Conservation (phyloP, 2,329 filamentous ascomycete genomes). For the Penicillium sp. region DNA sequence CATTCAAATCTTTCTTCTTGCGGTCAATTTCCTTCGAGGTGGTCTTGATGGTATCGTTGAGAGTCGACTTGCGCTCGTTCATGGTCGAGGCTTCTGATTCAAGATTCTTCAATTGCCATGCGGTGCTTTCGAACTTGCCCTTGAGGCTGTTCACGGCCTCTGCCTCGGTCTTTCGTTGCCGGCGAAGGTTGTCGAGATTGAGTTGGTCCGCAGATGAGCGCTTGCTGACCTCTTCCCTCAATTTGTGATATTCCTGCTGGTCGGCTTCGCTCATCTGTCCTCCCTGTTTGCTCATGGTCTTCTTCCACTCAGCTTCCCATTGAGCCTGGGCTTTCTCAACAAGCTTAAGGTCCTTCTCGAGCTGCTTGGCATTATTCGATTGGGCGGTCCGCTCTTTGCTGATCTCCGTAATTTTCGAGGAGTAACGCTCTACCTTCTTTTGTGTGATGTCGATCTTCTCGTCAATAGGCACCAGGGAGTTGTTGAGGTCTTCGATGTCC, state of each 20-base stretch:
- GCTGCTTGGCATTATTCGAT: slow-evolving; percentile 67
- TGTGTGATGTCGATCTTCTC: slow-evolving; percentile 85
- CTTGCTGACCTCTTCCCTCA: slow-evolving; percentile 82
- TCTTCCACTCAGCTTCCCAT: slow-evolving; percentile 86
- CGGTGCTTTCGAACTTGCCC: slow-evolving; percentile 79
- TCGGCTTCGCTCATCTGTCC: slow-evolving; percentile 83
- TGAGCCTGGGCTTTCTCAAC: slow-evolving; percentile 89
- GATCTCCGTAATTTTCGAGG: slow-evolving; percentile 70
- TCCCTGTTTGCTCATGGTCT: slow-evolving; percentile 82
- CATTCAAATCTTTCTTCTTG: slow-evolving; percentile 91
- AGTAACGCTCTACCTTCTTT: slow-evolving; percentile 69
- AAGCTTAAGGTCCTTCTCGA: slow-evolving; percentile 76
- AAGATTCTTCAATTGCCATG: slow-evolving; percentile 73
- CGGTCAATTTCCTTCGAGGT: slow-evolving; percentile 75
- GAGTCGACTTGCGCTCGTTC: slow-evolving; percentile 66
- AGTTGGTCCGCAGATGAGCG: slow-evolving; percentile 79
- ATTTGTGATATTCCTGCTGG: slow-evolving; percentile 82
- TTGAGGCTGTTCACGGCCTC: slow-evolving; percentile 88
- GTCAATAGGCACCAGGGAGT: slow-evolving; percentile 82
- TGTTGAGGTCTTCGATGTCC: slow-evolving; percentile 83
- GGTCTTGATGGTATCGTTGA: slow-evolving; percentile 66
- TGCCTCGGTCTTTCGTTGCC: slow-evolving; percentile 87
- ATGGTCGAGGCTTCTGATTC: slow-evolving; percentile 72
- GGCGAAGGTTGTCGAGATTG: slow-evolving; percentile 81
- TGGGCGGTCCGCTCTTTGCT: slow-evolving; percentile 77